Evolutionary conservation across 108 stramenopile species (phyloP), one percentile per base, ranked within the genome.

Genomic region (Skeletonema potamos): DNA sequence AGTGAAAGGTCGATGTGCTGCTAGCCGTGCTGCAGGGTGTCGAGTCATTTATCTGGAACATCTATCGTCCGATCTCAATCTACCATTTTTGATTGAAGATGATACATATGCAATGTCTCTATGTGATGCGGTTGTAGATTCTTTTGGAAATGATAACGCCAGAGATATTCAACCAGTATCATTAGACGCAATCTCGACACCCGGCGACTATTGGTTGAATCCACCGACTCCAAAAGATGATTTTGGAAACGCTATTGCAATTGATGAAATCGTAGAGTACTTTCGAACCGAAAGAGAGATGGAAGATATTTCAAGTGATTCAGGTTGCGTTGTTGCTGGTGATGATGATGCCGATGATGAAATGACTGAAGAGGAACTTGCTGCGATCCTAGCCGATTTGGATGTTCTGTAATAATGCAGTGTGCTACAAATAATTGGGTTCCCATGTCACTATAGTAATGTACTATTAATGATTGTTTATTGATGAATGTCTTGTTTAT

Each of bases 181-280:
- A 43, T 68, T 93, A 48, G 89, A 93, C 73, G 88, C 90, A 51
- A 85, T 93, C 64, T 79, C 88, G 20, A 93, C 88, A 11, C 92
- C 92, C 6, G 92, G 92, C 44, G 84, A 83, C 61, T 93, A 85
- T 72, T 93, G 92, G 92, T 64, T 93, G 41, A 93, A 93, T 83
- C 87, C 89, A 39, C 87, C 89, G 3, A 59, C 63, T 55, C 84
- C 87, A 29, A 59, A 74, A 66, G 92, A 92, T 67, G 89, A 89
- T 62, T 71, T 77, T 11, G 84, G 87, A 1, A 89, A 92, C 70
- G 27, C 29, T 24, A 86, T 92, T 20, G 64, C 63, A 20, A 58
- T 67, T 9, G 72, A 66, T 44, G 68, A 86, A n/a, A 70, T 87
- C 9, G 62, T 83, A 30, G 70, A 67, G 2, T 84, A 39, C 44